phyloP scores from a whole-genome alignment of 2,329 filamentous ascomycete genomes.

The Ceratocystis cacaofunesta region DNA sequence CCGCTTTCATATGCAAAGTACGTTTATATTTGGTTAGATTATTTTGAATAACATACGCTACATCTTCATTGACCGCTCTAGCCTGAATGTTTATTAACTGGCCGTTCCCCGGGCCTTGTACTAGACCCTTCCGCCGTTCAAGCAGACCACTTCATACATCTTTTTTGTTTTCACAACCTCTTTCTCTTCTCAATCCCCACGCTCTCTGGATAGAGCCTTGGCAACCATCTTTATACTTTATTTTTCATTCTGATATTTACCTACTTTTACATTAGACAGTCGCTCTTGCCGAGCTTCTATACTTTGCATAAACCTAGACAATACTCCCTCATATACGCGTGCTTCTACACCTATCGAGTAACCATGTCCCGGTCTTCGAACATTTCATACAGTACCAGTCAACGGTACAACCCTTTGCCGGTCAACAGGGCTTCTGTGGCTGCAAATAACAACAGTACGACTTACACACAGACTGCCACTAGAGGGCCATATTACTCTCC shows the following conservation, averaged over 20 bases:
- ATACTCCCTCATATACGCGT: not conserved
- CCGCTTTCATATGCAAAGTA: constrained; percentile 1
- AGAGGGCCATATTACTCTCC: constrained; percentile 16
- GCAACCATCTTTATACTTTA: no score
- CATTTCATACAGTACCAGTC: not conserved
- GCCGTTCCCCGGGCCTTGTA: not conserved
- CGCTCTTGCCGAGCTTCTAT: no score
- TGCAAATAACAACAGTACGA: constrained; percentile 1
- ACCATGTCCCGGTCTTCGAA: constrained; percentile 6
- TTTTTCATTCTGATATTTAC: no score
- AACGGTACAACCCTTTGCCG: not conserved
- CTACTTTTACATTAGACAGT: no score
- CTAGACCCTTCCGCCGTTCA: not conserved
- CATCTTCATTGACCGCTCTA: not conserved
- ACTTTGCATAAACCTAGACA: no score
- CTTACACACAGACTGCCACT: constrained; percentile 10
- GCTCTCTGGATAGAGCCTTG: no score
- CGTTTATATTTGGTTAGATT: not conserved
- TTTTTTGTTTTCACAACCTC: not conserved
- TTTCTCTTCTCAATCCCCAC: not conserved
- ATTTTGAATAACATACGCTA: not conserved
- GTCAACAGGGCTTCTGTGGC: not conserved
- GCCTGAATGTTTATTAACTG: not conserved
- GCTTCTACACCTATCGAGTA: constrained; percentile 1
- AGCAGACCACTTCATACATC: not conserved